Evolutionary conservation across 2,329 filamentous ascomycete species (phyloP), one percentile per base, ranked within the genome.

Genomic region (Diaporthe helianthi): DNA sequence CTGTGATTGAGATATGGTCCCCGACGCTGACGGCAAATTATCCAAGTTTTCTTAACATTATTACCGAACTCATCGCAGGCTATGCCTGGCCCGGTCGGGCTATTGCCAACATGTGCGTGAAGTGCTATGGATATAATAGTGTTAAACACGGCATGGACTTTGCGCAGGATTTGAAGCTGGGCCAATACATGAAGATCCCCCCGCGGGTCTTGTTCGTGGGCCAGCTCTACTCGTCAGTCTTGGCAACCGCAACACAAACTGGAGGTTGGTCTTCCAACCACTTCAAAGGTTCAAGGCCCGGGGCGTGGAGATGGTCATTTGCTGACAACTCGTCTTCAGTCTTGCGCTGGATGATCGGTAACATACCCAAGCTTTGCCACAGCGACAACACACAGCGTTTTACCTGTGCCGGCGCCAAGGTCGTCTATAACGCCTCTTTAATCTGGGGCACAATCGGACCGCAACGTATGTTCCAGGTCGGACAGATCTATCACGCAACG

Each of bases 391-490:
- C 72, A 1, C 72, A 78, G 67, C 76, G 76, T 2, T 78, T 78
- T 67, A 78, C 77, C 49, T 78, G 77, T 69, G 73, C 73, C n/a
- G 75, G 75, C 4, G 68, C 77, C 60, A 78, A 78, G 69, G 77
- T 78, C 1, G 75, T 78, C 44, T 78, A 78, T 67, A 78, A 77
- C 36, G 76, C 77, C 5, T 77, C 76, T 19, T 51, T 78, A 3
- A 78, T 78, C 51, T 78, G 77, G 77, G 77, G 77, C 5, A 77
- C 75, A 3, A 77, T 78, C 65, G 77, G 77, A 4, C 77, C 77
- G 1, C 76, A 77, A 55, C 69, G 77, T 24, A 76, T 78, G 75
- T 78, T 78, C 61, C 76, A 77, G 29, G 61, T 72, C 4, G 76
- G 76, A 1, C 76, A 77, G 53, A 69, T 75, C 1, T 79, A 79